phyloP scores from a whole-genome alignment of 495 filamentous ascomycete species.

The Penicillium mononematosum region DNA sequence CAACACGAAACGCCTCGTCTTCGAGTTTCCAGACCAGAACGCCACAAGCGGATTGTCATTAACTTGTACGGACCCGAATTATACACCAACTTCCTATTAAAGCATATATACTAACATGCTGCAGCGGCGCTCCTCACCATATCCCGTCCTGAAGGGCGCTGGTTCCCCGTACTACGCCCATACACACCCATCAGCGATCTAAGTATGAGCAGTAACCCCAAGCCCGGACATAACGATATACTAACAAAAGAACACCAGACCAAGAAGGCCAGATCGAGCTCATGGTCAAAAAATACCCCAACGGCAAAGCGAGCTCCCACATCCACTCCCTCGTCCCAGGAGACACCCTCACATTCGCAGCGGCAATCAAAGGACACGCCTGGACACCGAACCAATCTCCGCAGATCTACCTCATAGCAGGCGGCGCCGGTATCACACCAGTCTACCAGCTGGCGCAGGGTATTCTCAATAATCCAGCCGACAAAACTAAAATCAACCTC shows the following conservation, averaged over 20 bases:
- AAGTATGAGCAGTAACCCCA: constrained; percentile 31
- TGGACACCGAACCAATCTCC: constrained; percentile 57
- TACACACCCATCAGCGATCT: constrained; percentile 60
- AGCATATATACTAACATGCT: not conserved
- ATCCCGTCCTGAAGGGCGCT: constrained; percentile 51
- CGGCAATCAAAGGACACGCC: constrained; percentile 48
- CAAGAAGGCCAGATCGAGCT: constrained; percentile 56
- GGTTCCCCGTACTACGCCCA: constrained; percentile 54
- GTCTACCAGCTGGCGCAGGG: constrained; percentile 61
- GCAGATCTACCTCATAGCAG: constrained; percentile 59
- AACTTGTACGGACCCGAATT: constrained; percentile 43
- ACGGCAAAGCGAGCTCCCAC: constrained; percentile 59
- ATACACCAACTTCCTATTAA: not conserved
- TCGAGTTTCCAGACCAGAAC: constrained; percentile 55
- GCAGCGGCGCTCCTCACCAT: constrained; percentile 55
- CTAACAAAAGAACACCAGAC: constrained; percentile 32
- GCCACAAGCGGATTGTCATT: constrained; percentile 51
- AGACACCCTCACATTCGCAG: constrained; percentile 53
- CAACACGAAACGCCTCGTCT: constrained; percentile 64
- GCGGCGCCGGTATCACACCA: constrained; percentile 64
- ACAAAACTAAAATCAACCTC: constrained; percentile 61
- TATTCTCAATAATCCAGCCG: constrained; percentile 60
- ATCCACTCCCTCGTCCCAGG: constrained; percentile 62
- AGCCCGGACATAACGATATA: not conserved
- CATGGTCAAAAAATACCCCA: constrained; percentile 63